Base-by-base conservation (phyloP, 495 filamentous ascomycete species). In the Hypoxylon perforatum region DNA sequence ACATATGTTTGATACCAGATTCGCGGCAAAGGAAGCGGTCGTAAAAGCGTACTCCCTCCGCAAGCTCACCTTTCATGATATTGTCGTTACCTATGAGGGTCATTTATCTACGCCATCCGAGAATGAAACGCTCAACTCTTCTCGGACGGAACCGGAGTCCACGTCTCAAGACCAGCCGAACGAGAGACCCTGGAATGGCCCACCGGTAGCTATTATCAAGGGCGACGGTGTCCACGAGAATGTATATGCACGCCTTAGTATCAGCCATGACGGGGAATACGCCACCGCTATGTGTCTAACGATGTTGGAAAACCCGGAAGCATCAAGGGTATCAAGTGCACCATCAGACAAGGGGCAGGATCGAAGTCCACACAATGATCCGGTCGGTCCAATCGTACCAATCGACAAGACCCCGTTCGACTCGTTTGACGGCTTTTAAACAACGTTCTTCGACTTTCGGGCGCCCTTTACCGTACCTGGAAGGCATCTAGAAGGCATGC, bases 11-110 rank as follows among this genome's bases (percentile, higher is more conserved):
- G 21, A 21, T 22, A 45, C 14, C 25, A 79, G 86, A 63, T 90
- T 83, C 72, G 87, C 88, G 8, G 87, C 86, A 0, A 90, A 90
- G 70, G 88, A 90, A 73, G 87, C 88, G 0, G 78, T 76, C n/a
- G 83, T 87, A 42, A 90, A 90, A 69, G 87, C 88, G 3, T 81
- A 84, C 55, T 73, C 73, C 1, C 63, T 72, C 25, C 76, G 81
- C 17, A 63, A 63, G 17, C 60, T 88, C 17, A 74, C 61, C 4
- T 83, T 84, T 45, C 76, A 78, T 11, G 74, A 85, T 41, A 79
- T 88, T 36, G 52, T 75, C 3, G 82, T 88, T 49, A 49, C 47
- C 1, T 61, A 57, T n/a, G 46, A 61, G 17, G 4, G 22, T 12
- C 4, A 22, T 8, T 19, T 50, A 15, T 17, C 36, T 8, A 6